These are phyloP conservation scores for Crithidia bombi DNA, from an alignment of 208 protist species.

Conservation along the genomic window DNA sequence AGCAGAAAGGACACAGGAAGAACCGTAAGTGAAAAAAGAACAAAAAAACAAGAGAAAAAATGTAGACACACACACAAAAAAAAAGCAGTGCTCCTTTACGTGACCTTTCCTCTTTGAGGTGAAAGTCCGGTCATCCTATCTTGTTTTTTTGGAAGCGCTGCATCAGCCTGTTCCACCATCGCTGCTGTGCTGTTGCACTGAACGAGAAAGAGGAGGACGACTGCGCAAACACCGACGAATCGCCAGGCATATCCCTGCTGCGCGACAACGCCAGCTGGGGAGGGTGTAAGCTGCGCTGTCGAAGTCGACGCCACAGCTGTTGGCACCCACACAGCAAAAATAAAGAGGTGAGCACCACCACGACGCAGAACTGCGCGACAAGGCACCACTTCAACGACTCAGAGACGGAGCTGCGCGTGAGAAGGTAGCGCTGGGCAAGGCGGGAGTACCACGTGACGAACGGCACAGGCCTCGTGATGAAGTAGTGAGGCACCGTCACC, in stretches of 20 bases:
- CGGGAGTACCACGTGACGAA: slow-evolving; percentile 40
- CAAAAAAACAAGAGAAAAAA: slow-evolving; percentile 8
- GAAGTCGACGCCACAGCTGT: not conserved
- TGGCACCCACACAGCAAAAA: not conserved
- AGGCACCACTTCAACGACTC: slow-evolving; percentile 34
- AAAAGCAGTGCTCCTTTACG: not conserved
- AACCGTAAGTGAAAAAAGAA: no score
- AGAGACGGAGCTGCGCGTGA: slow-evolving; percentile 29
- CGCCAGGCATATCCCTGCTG: not conserved
- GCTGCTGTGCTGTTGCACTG: not conserved
- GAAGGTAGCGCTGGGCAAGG: slow-evolving; percentile 36
- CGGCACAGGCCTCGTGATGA: slow-evolving; percentile 29
- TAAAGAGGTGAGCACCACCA: not conserved
- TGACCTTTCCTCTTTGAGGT: not conserved
- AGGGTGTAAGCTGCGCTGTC: not conserved
- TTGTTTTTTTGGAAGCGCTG: slow-evolving; percentile 1
- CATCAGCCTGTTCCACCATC: slow-evolving; percentile 7
- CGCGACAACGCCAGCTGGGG: not conserved
- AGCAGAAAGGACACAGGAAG: no score
- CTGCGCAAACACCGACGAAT: not conserved
- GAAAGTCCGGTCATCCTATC: not conserved
- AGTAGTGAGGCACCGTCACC: slow-evolving; percentile 31
- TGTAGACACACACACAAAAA: not conserved
- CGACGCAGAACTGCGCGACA: not conserved
- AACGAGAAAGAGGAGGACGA: not conserved